A percentile compares a stretch with the other conserved stretches of the same genome.
Evolutionary conservation across 73 alveolate genomes (phyloP).

Genomic region (Loxodes magnus): DNA sequence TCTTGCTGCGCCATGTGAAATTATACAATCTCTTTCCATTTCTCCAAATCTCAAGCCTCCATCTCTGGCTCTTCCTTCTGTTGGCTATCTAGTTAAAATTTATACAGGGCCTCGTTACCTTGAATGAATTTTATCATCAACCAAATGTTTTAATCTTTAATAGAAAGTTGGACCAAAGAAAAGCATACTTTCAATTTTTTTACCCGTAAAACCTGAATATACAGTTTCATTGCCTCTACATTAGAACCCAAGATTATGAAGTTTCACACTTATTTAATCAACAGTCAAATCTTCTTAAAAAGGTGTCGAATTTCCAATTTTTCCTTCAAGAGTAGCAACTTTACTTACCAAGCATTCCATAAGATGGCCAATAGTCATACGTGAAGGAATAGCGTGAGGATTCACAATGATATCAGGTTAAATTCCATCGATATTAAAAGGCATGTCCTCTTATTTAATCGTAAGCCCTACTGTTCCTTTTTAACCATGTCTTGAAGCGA

Average conservation of each 20-base stretch:
- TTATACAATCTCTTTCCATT: constrained; percentile 99
- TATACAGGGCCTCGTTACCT: constrained; percentile 93
- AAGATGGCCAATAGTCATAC: constrained; percentile 99
- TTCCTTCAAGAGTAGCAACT: constrained; percentile 85
- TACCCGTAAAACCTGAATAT: constrained; percentile 97
- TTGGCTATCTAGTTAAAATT: constrained; percentile 95
- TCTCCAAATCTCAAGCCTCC: constrained; percentile 99
- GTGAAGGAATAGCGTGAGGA: constrained; percentile 99
- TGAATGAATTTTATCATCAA: constrained; percentile 97
- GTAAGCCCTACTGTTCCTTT: constrained; percentile 99
- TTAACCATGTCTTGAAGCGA: constrained; percentile 99
- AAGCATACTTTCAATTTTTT: constrained; percentile 76
- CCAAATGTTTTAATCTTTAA: constrained; percentile 99
- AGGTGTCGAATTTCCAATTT: constrained; percentile 98
- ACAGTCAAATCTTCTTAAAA: constrained; percentile 89
- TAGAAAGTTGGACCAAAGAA: constrained; percentile 99
- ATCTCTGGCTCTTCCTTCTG: constrained; percentile 98
- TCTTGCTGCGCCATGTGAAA: constrained; percentile 92
- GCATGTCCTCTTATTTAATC: constrained; percentile 96
- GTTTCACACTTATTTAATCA: constrained; percentile 79
- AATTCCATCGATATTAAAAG: constrained; percentile 90
- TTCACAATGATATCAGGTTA: constrained; percentile 94
- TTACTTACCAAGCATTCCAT: constrained; percentile 93
- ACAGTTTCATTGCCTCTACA: constrained; percentile 92
- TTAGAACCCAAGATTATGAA: constrained; percentile 87